These are phyloP conservation scores for Globisporangium ultimum DNA, from an alignment of 352 stramenopile genomes.

Conservation along the genomic window DNA sequence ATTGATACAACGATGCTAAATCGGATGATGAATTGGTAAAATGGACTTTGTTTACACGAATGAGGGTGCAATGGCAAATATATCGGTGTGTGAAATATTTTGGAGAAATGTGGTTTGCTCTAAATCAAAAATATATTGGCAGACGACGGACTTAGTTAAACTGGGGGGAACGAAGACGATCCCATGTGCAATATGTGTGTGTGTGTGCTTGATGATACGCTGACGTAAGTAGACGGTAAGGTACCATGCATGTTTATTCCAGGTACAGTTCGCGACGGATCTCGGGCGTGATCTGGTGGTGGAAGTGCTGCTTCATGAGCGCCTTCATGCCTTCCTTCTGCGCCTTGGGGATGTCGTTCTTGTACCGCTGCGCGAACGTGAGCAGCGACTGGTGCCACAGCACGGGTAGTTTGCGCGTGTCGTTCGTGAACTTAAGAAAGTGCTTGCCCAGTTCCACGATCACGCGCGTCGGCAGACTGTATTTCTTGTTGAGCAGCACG, in stretches of 20 bases:
- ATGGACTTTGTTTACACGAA: too few species aligned
- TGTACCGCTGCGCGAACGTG: conserved; percentile 98
- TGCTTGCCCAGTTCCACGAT: conserved; percentile 96
- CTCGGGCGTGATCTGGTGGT: conserved; percentile 98
- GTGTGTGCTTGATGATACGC: too few species aligned
- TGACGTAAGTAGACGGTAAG: too few species aligned
- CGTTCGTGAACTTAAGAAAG: conserved; percentile 92
- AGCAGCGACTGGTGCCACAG: conserved; percentile 99
- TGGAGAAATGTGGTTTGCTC: too few species aligned
- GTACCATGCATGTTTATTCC: too few species aligned
- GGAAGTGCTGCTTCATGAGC: conserved; percentile 87
- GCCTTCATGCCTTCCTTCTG: conserved; percentile 94
- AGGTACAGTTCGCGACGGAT: conserved; percentile 96
- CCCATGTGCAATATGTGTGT: too few species aligned
- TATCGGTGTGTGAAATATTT: too few species aligned
- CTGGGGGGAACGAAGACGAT: too few species aligned
- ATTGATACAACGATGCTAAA: neutral
- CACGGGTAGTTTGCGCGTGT: conserved; percentile 91
- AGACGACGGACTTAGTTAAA: too few species aligned
- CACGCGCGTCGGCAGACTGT: conserved; percentile 96
- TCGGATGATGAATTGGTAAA: too few species aligned
- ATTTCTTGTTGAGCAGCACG: conserved; percentile 99
- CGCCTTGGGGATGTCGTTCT: conserved; percentile 94
- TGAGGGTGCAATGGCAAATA: too few species aligned
- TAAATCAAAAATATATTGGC: too few species aligned